Evolutionary conservation across 305 asterid species (phyloP), one percentile per base, ranked within the genome.

Genomic region (Stenogyne calaminthoides): DNA sequence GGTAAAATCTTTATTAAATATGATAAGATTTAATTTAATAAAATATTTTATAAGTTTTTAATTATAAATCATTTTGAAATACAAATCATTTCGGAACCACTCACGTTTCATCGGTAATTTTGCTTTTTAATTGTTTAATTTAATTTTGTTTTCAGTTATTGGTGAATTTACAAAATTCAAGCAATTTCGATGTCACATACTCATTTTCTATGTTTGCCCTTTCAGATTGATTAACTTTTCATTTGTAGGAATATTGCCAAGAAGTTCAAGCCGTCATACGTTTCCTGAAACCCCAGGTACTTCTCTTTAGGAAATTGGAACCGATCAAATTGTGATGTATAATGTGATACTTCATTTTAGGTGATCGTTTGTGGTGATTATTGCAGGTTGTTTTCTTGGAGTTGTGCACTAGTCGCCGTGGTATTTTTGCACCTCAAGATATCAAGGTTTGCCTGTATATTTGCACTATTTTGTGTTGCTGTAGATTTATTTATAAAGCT

Each of bases 31-130:
- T n/a, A n/a, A n/a, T n/a, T n/a, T n/a, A n/a, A n/a, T n/a, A n/a
- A n/a, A n/a, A n/a, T n/a, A n/a, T n/a, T n/a, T n/a, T n/a, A n/a
- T n/a, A n/a, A n/a, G n/a, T n/a, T n/a, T n/a, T n/a, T n/a, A n/a
- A n/a, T n/a, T n/a, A n/a, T n/a, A n/a, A n/a, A n/a, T n/a, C n/a
- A n/a, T n/a, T n/a, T n/a, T n/a, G n/a, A n/a, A n/a, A n/a, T n/a
- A n/a, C n/a, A n/a, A n/a, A n/a, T n/a, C n/a, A n/a, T n/a, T n/a
- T 91, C 46, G 97, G 99, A 37, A 94, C 97, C 3, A 90, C 90
- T 19, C 95, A 90, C 69, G 91, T 87, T 69, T 90, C 91, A 32
- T 52, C 80, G 92, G 94, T 90, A 81, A 70, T 55, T 25, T 25
- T 18, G 4, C 42, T 27, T 39, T 49, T 63, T 15, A 47, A 66